These are phyloP conservation scores for Aspergillus japonicus DNA, from an alignment of 2,329 filamentous ascomycete species.

Conservation along the genomic window DNA sequence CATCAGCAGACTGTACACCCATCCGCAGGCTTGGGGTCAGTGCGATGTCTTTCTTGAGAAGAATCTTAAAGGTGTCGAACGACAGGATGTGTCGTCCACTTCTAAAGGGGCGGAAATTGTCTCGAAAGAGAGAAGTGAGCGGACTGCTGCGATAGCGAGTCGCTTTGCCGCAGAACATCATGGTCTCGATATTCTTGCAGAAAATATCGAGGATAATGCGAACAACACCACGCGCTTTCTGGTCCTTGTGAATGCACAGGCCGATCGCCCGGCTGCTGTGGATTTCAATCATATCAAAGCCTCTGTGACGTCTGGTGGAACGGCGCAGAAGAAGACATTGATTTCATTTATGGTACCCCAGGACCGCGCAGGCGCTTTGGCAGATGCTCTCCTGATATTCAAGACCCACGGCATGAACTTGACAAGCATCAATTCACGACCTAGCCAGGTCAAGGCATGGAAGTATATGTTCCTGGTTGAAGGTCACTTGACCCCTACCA, in stretches of 20 bases:
- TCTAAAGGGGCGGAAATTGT: slow-evolving; percentile 78
- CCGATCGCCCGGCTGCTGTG: slow-evolving; percentile 24
- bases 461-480: slow-evolving; percentile 96
- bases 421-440: slow-evolving; percentile 85
- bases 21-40: slow-evolving; percentile 94
- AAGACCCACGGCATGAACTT: slow-evolving; percentile 71
- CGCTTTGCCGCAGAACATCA: slow-evolving; percentile 68
- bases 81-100: slow-evolving; percentile 81
- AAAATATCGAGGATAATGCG: slow-evolving; percentile 49
- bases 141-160: slow-evolving; percentile 75
- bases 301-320: slow-evolving; percentile 2
- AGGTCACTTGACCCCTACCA: slow-evolving; percentile 61
- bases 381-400: slow-evolving; percentile 77
- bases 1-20: slow-evolving; percentile 79
- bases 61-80: slow-evolving; percentile 71
- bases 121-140: slow-evolving; percentile 56
- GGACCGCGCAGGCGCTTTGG: slow-evolving; percentile 74
- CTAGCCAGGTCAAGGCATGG: slow-evolving; percentile 72
- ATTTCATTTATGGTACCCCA: slow-evolving; percentile 83
- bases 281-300: slow-evolving; percentile 19
- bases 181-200: slow-evolving; percentile 64
- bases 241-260: slow-evolving; percentile 39
- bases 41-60: slow-evolving; percentile 72
- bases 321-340: slow-evolving; percentile 57
- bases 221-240: slow-evolving; percentile 51